Evolutionary conservation across 2,329 filamentous ascomycete species (phyloP), one percentile per base, ranked within the genome.

Genomic region (Trichoderma sp.): DNA sequence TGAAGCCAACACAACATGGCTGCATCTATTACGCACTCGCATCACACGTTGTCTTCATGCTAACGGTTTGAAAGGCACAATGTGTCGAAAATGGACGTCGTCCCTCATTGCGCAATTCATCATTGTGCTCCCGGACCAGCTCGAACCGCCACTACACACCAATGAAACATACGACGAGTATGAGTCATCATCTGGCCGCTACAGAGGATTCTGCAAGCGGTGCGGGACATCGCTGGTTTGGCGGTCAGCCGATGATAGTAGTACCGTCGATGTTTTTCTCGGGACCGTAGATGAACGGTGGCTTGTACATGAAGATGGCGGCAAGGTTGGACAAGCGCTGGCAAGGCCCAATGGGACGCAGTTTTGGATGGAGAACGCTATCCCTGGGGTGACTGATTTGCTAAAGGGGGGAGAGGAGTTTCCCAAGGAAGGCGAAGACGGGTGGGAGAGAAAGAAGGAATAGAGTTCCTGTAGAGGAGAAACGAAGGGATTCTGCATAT

Each of bases 51-150:
- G 19, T 7, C 5, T 12, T 12, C 25, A 15, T n/a, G 50, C 52
- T 64, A 45, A 64, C 25, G 13, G 8, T 10, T 27, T 34, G 4
- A 56, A 12, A 64, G 61, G 61, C 19, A 64, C 61, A 19, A 64
- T 64, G 61, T 64, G 61, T 48, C 61, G 61, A 35, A 64, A 64
- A 5, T 64, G 61, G 61, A 64, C 61, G 17, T 54, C 61, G 4
- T 64, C 61, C 12, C 61, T 64, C 50, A 56, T 64, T n/a, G 61
- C 61, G 12, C 61, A 64, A 34, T 64, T 64, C 61, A 56, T 64
- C 61, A 64, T 64, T 17, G 19, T 56, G 10, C 39, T 52, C 35
- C 61, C 61, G 1, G 13, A 37, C 6, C 61, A 64, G n/a, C 19
- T 64, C 13, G 29, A 54, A 9, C 61, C 35, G 2, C 13, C 50